Evolutionary conservation across 345 rosid genomes (phyloP).

Genomic region (Citrus maxima): DNA sequence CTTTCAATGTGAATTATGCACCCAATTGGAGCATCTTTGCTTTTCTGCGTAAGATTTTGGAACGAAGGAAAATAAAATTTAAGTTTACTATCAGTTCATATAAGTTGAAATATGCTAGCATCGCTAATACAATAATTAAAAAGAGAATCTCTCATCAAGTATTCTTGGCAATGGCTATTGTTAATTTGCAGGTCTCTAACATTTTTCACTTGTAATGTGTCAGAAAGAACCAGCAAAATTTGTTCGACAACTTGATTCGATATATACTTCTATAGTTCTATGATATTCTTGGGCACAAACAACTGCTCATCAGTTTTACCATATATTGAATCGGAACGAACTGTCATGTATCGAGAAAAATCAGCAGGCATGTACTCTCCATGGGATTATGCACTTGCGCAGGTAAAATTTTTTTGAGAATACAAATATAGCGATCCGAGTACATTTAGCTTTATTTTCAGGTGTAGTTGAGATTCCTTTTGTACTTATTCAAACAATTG

Average conservation of each 20-base stretch:
- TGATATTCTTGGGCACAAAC: too few relatives aligned
- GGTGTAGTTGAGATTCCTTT: conserved; percentile 14
- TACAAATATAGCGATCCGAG: too few relatives aligned
- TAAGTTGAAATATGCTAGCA: neutral
- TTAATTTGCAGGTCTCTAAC: neutral
- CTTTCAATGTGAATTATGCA: neutral
- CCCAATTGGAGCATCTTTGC: neutral
- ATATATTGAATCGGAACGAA: neutral
- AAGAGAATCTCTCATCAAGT: too few relatives aligned
- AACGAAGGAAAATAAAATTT: neutral
- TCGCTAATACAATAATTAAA: too few relatives aligned
- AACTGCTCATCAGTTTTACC: neutral
- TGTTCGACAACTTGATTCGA: neutral
- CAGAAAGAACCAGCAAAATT: neutral
- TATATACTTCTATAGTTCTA: too few relatives aligned
- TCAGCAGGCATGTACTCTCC: neutral
- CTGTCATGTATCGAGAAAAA: neutral
- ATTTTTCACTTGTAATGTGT: neutral
- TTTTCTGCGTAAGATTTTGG: neutral
- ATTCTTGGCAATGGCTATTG: too few relatives aligned
- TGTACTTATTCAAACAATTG: conserved; percentile 2
- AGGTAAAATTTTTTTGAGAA: neutral
- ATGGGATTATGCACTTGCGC: neutral
- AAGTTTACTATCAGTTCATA: neutral
- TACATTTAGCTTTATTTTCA: too few relatives aligned